Base-by-base conservation (phyloP, 805 yeast genomes). In the Hanseniaspora nectarophila region DNA sequence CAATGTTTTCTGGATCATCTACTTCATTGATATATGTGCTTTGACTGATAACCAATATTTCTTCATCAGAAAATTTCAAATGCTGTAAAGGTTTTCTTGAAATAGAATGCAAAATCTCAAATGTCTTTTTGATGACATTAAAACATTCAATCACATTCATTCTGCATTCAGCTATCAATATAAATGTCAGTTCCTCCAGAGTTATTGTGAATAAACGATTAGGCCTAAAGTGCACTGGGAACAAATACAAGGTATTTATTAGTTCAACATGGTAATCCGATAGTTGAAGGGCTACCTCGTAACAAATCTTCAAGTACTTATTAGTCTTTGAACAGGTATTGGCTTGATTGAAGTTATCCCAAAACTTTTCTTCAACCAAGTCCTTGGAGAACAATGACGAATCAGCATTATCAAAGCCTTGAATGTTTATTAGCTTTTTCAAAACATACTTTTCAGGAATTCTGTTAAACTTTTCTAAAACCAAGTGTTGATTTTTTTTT, bases 151-250 rank as follows among this genome's bases (percentile, higher is more conserved):
- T 42, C 2, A 49, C 46, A 34, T 28, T 49, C n/a, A 49, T 15
- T 1, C 33, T 16, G 16, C 21, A 24, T 8, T 40, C 46, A 16
- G 12, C 34, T 4, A 49, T 15, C 8, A 49, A 16, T 5, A 28
- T 34, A 10, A 12, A 13, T 2, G 43, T 24, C 23, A 49, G 18
- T 15, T 12, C 21, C 12, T 49, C 47, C 13, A 23, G 23, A 18
- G 37, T 16, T 10, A 9, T 8, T 13, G 18, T 26, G 23, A 42
- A 34, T 8, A 49, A 16, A 12, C 7, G 28, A 5, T 12, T 12
- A 13, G 53, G 53, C 31, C 40, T 49, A 15, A 39, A 49, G 24
- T 49, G 46, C 13, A 49, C 35, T 5, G 53, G 53, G n/a, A 49
- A 49, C 28, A 39, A 13, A 15, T 42, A 26, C 15, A 49, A 40